Conservation (phyloP, 352 stramenopile genomes). For the Blastocystis sp. region DNA sequence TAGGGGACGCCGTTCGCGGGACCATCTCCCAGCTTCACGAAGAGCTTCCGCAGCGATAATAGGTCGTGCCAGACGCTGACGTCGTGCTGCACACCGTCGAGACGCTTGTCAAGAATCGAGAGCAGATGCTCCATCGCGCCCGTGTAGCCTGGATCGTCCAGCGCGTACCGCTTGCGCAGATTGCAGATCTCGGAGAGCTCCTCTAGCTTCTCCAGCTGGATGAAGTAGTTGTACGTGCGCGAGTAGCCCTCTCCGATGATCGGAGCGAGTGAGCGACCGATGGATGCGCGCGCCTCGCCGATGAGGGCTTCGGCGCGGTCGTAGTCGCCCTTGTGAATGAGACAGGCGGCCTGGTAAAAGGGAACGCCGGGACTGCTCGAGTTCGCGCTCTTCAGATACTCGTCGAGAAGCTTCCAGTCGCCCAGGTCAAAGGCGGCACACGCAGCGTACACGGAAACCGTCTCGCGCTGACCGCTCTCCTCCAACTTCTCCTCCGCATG, state of each 20-base stretch:
- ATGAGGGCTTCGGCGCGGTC: slow-evolving; percentile 67
- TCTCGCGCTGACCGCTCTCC: slow-evolving; percentile 58
- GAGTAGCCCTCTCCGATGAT: slow-evolving; percentile 90
- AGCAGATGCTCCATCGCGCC: slow-evolving; percentile 64
- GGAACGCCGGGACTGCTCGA: slow-evolving; percentile 63
- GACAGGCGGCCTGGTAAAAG: slow-evolving; percentile 79
- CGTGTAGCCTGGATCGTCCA: not conserved
- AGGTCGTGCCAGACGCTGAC: slow-evolving; percentile 81
- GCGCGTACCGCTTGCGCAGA: slow-evolving; percentile 74
- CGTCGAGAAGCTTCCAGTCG: slow-evolving; percentile 71
- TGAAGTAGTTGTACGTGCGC: slow-evolving; percentile 85
- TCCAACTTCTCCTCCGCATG: slow-evolving; percentile 60
- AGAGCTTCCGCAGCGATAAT: slow-evolving; percentile 79
- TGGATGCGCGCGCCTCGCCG: slow-evolving; percentile 82
- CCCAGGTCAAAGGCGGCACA: slow-evolving; percentile 73
- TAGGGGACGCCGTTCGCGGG: slow-evolving; percentile 58
- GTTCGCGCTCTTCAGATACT: slow-evolving; percentile 61
- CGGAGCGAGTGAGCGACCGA: slow-evolving; percentile 84
- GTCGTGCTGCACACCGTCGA: slow-evolving; percentile 83
- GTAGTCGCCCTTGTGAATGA: slow-evolving; percentile 83
- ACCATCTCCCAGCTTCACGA: slow-evolving; percentile 73
- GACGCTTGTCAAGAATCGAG: slow-evolving; percentile 68
- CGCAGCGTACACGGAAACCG: slow-evolving; percentile 61
- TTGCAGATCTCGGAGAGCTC: slow-evolving; percentile 94
- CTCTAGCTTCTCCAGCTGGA: slow-evolving; percentile 86